phyloP scores from a whole-genome alignment of 179 eudicot species.

The Monotropa hypopitys region DNA sequence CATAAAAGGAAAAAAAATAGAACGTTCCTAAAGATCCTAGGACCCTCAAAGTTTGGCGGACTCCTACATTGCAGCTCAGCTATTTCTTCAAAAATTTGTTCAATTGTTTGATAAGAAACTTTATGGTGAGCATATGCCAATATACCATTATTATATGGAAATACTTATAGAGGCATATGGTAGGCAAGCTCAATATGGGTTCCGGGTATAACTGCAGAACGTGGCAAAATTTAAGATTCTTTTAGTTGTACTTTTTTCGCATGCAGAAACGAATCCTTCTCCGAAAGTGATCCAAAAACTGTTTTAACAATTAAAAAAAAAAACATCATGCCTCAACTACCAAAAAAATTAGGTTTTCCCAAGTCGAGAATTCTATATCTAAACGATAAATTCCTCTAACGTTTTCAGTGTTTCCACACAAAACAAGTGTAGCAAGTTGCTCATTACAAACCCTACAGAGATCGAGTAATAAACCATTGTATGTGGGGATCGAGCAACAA shows the following conservation, averaged over 20 bases:
- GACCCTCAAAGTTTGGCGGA: neutral
- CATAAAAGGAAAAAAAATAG: neutral
- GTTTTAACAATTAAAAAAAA: neutral
- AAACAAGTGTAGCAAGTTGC: neutral
- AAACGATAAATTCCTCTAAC: neutral
- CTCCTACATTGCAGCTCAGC: neutral
- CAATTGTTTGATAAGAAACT: neutral
- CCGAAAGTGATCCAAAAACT: neutral
- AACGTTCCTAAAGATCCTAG: neutral
- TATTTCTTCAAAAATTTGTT: neutral
- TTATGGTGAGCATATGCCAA: neutral
- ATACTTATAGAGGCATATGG: neutral
- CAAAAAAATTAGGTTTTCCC: neutral
- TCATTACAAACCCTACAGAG: neutral
- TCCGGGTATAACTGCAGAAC: neutral
- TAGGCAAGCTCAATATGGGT: neutral
- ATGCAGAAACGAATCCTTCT: neutral
- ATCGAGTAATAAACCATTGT: neutral
- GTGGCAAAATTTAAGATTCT: neutral
- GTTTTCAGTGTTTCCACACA: neutral
- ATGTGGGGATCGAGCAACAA: neutral
- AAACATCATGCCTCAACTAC: neutral
- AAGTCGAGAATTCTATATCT: no score
- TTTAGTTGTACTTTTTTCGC: neutral
- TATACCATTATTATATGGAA: neutral